These are phyloP conservation scores for Trichosporon asahii DNA, from an alignment of 1,284 basidiomycete genomes.

Conservation along the genomic window DNA sequence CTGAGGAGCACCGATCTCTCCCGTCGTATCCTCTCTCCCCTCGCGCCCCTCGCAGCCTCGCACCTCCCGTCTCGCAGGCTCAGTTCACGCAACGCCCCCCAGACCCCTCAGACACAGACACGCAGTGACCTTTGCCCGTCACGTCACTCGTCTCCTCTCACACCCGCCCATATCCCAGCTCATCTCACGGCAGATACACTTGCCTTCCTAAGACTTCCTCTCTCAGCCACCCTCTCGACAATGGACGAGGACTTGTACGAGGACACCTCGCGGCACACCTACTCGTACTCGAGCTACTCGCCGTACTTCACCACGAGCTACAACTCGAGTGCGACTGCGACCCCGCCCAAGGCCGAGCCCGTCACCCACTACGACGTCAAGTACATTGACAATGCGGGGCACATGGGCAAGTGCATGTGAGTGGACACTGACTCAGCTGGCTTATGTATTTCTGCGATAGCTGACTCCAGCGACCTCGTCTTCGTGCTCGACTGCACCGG, in stretches of 20 bases:
- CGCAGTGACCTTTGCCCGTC: background rate
- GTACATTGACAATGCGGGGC: conserved; percentile 33
- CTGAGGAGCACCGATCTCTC: conserved; percentile 6
- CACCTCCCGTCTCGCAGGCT: background rate
- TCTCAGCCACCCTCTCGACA: background rate
- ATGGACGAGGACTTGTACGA: conserved; percentile 47
- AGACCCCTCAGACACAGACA: background rate
- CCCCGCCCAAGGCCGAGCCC: conserved; percentile 35
- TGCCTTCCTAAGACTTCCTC: background rate
- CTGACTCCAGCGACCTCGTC: conserved; percentile 69
- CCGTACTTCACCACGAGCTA: conserved; percentile 28
- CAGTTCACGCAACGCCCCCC: conserved; percentile 1
- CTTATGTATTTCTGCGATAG: background rate
- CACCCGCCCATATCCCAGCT: background rate
- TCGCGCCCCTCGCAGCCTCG: background rate
- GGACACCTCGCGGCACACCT: conserved; percentile 28
- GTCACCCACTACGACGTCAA: conserved; percentile 37
- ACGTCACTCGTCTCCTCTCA: background rate
- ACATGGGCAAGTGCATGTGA: conserved; percentile 46
- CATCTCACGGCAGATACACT: background rate
- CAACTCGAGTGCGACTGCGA: conserved; percentile 15
- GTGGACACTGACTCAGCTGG: conserved; percentile 10
- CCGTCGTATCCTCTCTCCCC: background rate
- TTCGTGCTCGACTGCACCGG: conserved; percentile 87
- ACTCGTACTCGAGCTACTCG: conserved; percentile 26